Evolutionary conservation across 805 yeast species (phyloP).

Genomic region (Teunomyces kruisii): DNA sequence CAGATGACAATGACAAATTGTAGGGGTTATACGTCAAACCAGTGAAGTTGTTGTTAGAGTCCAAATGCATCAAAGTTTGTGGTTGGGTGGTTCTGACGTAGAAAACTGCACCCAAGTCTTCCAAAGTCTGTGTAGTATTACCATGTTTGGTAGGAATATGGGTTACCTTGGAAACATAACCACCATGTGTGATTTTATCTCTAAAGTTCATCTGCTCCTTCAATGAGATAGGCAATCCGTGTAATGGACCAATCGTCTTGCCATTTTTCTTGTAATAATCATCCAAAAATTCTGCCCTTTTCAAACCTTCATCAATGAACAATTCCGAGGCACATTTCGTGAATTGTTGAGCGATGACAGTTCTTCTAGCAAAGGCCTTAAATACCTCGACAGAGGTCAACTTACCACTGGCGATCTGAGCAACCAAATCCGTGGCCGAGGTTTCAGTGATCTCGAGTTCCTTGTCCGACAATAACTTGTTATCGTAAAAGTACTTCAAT

Average conservation of each 20-base stretch:
- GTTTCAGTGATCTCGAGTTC: constrained; percentile 47
- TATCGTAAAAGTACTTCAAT: constrained; percentile 30
- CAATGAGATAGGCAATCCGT: constrained; percentile 65
- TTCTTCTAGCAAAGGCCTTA: constrained; percentile 64
- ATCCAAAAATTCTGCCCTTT: constrained; percentile 56
- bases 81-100: constrained; percentile 69
- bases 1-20: constrained; percentile 58
- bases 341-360: constrained; percentile 63
- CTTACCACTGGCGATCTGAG: constrained; percentile 46
- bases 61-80: constrained; percentile 68
- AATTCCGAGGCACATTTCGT: constrained; percentile 62
- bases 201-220: constrained; percentile 62
- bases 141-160: constrained; percentile 49
- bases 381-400: constrained; percentile 52
- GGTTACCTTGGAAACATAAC: constrained; percentile 54
- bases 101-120: constrained; percentile 54
- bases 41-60: constrained; percentile 57
- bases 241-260: constrained; percentile 58
- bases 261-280: constrained; percentile 48
- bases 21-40: constrained; percentile 61
- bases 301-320: constrained; percentile 59
- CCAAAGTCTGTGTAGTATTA: constrained; percentile 46
- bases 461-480: constrained; percentile 33
- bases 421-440: constrained; percentile 42
- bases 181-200: constrained; percentile 58